Percentiles rank a stretch among this genome's conserved stretches.
Conservation (phyloP, 495 filamentous ascomycete genomes). For the Cladorrhinum samala region DNA sequence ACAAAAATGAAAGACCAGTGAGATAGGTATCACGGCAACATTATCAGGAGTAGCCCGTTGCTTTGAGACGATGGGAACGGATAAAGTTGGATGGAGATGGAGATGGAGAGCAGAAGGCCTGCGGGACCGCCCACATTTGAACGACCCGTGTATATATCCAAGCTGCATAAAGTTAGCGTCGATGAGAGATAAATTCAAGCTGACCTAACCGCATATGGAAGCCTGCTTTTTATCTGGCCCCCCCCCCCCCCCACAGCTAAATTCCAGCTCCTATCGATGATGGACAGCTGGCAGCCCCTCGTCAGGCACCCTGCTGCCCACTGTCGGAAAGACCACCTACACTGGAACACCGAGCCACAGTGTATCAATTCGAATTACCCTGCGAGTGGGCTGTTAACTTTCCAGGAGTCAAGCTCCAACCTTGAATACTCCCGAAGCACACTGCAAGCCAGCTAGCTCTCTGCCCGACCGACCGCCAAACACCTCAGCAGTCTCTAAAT, state of each 20-base stretch:
- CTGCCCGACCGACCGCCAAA: neutral
- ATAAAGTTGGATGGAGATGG: neutral
- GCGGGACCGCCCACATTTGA: neutral
- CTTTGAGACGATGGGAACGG: no score
- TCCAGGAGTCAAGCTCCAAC: slow-evolving; percentile 18
- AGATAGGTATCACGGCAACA: no score
- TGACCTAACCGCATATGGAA: neutral
- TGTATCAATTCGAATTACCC: slow-evolving; percentile 12
- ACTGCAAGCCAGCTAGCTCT: no score
- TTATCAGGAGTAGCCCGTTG: no score
- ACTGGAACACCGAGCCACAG: slow-evolving; percentile 7
- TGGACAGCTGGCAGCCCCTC: slow-evolving; percentile 26
- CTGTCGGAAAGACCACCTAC: slow-evolving; percentile 22
- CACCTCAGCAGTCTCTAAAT: neutral
- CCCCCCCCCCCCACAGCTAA: no score
- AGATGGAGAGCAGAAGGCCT: no score
- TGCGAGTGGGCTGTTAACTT: no score
- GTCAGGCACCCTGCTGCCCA: slow-evolving; percentile 1
- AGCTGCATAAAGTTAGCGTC: neutral
- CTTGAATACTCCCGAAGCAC: no score
- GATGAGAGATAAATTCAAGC: neutral
- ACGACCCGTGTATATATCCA: neutral
- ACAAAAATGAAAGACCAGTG: no score
- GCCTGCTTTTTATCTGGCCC: neutral
- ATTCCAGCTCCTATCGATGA: no score